A percentile compares a stretch with the other conserved stretches of the same genome.
Evolutionary conservation across 495 filamentous ascomycete genomes (phyloP).

Genomic region (Hyaloscypha variabilis): DNA sequence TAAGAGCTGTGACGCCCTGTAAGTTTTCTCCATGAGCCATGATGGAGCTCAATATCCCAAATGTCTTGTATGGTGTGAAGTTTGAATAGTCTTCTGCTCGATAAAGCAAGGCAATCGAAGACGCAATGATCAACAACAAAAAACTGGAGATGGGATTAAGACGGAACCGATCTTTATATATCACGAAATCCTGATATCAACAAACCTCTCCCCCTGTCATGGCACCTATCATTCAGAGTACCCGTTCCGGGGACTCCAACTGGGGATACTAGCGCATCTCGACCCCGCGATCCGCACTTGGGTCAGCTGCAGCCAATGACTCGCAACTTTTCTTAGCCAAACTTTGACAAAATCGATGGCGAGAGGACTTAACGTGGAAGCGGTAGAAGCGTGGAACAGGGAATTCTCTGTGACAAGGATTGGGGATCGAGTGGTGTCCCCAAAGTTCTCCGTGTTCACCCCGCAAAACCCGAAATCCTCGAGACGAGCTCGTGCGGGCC

Average conservation of each 20-base stretch:
- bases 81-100: neutral
- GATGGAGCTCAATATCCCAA: neutral
- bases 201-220: neutral
- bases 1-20: slow-evolving; percentile 9
- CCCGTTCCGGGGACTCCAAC: neutral
- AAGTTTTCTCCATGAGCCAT: neutral
- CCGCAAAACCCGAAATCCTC: neutral
- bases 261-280: neutral
- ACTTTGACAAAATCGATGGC: neutral
- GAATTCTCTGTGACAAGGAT: neutral
- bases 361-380: neutral
- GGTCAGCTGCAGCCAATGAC: neutral
- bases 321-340: neutral
- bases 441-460: slow-evolving; percentile 12
- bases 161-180: neutral
- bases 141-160: neutral
- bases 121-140: neutral
- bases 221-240: neutral
- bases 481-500: neutral
- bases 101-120: neutral
- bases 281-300: neutral
- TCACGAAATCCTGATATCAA: neutral
- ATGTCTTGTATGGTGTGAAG: neutral
- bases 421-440: neutral
- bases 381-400: neutral